phyloP scores from a whole-genome alignment of 371 early-diverging fungal genomes.

The Batrachochytrium dendrobatidis region DNA sequence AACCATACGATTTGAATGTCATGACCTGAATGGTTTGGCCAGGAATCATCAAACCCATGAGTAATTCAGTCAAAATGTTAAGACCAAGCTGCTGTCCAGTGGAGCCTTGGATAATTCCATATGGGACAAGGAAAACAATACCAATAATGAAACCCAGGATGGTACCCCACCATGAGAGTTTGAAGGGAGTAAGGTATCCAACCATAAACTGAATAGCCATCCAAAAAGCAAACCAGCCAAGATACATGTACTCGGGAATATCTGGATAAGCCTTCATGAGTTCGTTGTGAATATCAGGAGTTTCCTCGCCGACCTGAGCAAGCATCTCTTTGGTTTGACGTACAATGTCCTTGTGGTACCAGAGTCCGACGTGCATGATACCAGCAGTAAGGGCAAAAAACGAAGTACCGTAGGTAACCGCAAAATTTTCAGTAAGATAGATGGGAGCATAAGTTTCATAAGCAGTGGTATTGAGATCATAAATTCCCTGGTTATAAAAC shows the following conservation, averaged over 20 bases:
- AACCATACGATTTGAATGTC: conserved; percentile 33
- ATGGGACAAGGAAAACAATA: conserved; percentile 62
- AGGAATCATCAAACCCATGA: conserved; percentile 26
- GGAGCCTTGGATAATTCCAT: conserved; percentile 32
- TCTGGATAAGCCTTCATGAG: conserved; percentile 26
- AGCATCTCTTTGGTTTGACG: conserved; percentile 13
- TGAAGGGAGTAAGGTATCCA: not conserved
- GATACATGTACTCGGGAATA: conserved; percentile 24
- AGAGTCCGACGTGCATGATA: conserved; percentile 22
- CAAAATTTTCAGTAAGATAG: conserved; percentile 39
- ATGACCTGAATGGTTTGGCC: conserved; percentile 21
- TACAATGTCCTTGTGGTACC: conserved; percentile 29
- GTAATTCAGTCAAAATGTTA: conserved; percentile 36
- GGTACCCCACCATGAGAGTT: conserved; percentile 37
- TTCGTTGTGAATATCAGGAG: conserved; percentile 22
- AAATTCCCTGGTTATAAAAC: not conserved
- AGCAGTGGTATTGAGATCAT: conserved; percentile 36
- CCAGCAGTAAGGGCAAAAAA: conserved; percentile 21
- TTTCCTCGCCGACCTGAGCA: conserved; percentile 13
- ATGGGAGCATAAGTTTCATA: conserved; percentile 61
- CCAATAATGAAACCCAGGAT: conserved; percentile 54
- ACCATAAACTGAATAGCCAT: not conserved
- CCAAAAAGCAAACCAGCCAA: conserved; percentile 13
- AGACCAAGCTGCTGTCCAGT: conserved; percentile 28
- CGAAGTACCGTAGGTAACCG: conserved; percentile 17